phyloP scores from a whole-genome alignment of 164 flowering plant genomes.

The Magnolia changhungtana region DNA sequence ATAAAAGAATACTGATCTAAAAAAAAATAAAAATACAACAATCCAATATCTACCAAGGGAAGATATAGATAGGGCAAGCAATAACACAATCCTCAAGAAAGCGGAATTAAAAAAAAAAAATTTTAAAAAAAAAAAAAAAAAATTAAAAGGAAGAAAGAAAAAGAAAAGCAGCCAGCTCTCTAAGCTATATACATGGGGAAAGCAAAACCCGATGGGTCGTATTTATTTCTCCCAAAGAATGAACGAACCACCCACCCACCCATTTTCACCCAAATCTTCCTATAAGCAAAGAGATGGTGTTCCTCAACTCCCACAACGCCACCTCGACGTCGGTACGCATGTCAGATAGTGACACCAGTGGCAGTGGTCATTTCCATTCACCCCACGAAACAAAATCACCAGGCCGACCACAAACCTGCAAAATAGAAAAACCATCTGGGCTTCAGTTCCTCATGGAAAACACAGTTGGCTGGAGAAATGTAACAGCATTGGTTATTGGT shows the following conservation, averaged over 20 bases:
- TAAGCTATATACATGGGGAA: slow-evolving; percentile 1
- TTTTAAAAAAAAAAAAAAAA: no score
- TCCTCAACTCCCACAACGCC: slow-evolving; percentile 36
- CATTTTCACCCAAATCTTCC: background rate
- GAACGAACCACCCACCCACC: background rate
- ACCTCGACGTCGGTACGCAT: slow-evolving; percentile 71
- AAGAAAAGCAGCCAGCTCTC: background rate
- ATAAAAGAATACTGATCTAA: no score
- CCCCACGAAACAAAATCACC: slow-evolving; percentile 71
- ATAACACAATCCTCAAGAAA: no score
- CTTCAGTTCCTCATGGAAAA: no score
- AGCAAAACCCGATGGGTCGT: background rate
- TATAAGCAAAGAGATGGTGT: background rate
- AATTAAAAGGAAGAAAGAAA: background rate
- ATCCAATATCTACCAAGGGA: no score
- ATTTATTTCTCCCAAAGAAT: background rate
- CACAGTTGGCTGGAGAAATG: no score
- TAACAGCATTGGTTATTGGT: no score
- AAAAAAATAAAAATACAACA: no score
- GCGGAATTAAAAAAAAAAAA: no score
- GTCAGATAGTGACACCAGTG: slow-evolving; percentile 73
- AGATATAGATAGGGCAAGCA: no score
- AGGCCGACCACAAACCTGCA: slow-evolving; percentile 59
- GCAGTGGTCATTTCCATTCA: slow-evolving; percentile 63
- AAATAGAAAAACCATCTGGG: background rate